phyloP scores from a whole-genome alignment of 2,329 filamentous ascomycete species.

The Cladophialophora exuberans region DNA sequence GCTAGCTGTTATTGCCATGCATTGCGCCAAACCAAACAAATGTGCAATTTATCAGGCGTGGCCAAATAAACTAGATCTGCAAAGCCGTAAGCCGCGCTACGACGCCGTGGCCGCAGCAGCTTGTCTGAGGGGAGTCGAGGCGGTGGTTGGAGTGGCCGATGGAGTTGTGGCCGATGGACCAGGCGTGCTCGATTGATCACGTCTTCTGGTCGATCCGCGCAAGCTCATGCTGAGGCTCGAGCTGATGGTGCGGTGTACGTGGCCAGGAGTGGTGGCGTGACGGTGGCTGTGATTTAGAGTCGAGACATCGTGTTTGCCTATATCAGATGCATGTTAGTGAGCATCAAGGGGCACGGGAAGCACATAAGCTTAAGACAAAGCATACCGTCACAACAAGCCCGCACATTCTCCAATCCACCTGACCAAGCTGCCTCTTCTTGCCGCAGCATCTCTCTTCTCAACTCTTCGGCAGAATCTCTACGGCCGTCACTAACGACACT shows the following conservation, averaged over 20 bases:
- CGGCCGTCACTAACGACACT: constrained; percentile 40
- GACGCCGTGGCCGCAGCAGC: constrained; percentile 11
- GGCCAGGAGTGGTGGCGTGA: constrained; percentile 15
- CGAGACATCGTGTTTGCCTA: constrained; percentile 34
- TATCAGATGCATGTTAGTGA: constrained; percentile 4
- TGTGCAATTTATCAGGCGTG: background rate
- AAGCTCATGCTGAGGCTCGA: constrained; percentile 27
- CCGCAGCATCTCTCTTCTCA: constrained; percentile 75
- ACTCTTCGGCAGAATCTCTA: constrained; percentile 80
- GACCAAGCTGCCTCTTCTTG: constrained; percentile 68
- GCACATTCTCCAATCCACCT: constrained; percentile 84
- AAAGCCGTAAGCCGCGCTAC: constrained; percentile 5
- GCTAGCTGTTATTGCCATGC: too few relatives aligned
- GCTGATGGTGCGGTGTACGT: constrained; percentile 23
- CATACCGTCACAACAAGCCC: constrained; percentile 93
- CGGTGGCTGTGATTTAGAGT: constrained; percentile 30
- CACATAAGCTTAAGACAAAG: background rate
- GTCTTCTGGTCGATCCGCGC: constrained; percentile 25
- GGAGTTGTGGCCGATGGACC: constrained; percentile 3
- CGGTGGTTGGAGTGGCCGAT: background rate
- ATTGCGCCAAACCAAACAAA: background rate
- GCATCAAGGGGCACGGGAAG: background rate
- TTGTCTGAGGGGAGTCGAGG: constrained; percentile 16
- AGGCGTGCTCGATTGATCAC: constrained; percentile 21
- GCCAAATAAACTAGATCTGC: background rate